A percentile compares a stretch with the other conserved stretches of the same genome.
Conservation (phyloP, 345 rosid species). For the Salix caprea region DNA sequence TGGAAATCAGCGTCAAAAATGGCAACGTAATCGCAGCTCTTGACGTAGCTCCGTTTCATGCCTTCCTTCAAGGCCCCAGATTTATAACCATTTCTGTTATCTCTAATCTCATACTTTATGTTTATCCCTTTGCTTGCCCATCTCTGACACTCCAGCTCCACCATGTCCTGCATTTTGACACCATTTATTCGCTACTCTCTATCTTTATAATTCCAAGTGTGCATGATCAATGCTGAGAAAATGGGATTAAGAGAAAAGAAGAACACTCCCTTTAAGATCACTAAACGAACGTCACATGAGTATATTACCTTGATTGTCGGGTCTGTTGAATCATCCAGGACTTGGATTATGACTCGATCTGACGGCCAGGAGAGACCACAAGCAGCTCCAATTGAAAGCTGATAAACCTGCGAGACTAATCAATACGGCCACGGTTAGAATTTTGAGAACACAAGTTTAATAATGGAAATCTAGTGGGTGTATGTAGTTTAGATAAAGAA, state of each 20-base stretch:
- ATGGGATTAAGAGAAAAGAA: neutral
- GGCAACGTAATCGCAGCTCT: conserved; percentile 75
- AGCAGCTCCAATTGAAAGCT: conserved; percentile 69
- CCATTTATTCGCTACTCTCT: neutral
- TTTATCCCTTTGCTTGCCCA: conserved; percentile 97
- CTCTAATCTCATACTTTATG: conserved; percentile 81
- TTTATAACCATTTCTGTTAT: conserved; percentile 79
- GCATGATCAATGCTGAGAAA: neutral
- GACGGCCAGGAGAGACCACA: conserved; percentile 98
- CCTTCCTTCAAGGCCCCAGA: conserved; percentile 96
- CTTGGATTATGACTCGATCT: conserved; percentile 80
- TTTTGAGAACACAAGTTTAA: neutral
- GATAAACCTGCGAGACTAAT: neutral
- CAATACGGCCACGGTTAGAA: too few species aligned
- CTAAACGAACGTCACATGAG: neutral
- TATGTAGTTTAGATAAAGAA: too few species aligned
- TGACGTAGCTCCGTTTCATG: conserved; percentile 81
- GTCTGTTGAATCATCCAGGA: conserved; percentile 95
- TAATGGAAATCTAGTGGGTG: neutral
- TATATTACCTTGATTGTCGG: conserved; percentile 59
- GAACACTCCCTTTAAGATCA: neutral
- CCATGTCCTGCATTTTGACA: conserved; percentile 50
- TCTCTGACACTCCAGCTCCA: conserved; percentile 83
- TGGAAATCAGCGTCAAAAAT: conserved; percentile 98
- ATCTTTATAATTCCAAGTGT: neutral